Conservation (phyloP, 2,329 filamentous ascomycete species). For the Thyridium curvatum region DNA sequence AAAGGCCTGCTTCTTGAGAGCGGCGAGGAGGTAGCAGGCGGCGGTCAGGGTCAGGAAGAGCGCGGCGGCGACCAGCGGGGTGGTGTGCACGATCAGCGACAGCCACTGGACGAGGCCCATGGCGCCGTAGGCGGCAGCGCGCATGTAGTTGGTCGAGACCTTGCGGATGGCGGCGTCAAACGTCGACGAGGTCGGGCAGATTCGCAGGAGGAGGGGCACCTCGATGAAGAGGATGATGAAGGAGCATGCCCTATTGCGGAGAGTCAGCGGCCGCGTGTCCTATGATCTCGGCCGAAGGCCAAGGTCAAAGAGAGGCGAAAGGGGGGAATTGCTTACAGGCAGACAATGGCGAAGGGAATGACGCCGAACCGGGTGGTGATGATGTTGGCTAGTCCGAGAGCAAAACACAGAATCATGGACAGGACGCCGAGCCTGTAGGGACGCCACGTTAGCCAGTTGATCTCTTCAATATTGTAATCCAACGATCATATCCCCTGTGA, state of each 20-base stretch:
- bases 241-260: conserved; percentile 50
- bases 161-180: conserved; percentile 88
- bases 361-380: conserved; percentile 45
- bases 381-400: conserved; percentile 62
- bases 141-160: conserved; percentile 96
- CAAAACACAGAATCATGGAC: conserved; percentile 65
- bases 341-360: conserved; percentile 47
- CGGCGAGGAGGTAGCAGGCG: conserved; percentile 75
- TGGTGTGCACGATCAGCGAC: conserved; percentile 58
- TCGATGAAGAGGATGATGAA: conserved; percentile 80
- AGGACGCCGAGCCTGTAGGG: conserved; percentile 58
- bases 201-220: conserved; percentile 89
- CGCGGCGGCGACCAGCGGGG: conserved; percentile 79
- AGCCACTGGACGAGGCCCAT: conserved; percentile 85
- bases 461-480: not conserved
- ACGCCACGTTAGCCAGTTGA: conserved; percentile 10
- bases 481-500: not conserved
- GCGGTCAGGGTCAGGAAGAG: conserved; percentile 73
- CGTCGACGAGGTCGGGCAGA: conserved; percentile 86
- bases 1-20: conserved; percentile 76
- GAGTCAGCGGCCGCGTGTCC: too few relatives aligned
- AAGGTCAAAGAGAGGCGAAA: not conserved
- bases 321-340: conserved; percentile 39
- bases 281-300: not conserved
- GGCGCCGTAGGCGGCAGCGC: conserved; percentile 74